phyloP scores from a whole-genome alignment of 306 rosid species.

The Lotus japonicus region DNA sequence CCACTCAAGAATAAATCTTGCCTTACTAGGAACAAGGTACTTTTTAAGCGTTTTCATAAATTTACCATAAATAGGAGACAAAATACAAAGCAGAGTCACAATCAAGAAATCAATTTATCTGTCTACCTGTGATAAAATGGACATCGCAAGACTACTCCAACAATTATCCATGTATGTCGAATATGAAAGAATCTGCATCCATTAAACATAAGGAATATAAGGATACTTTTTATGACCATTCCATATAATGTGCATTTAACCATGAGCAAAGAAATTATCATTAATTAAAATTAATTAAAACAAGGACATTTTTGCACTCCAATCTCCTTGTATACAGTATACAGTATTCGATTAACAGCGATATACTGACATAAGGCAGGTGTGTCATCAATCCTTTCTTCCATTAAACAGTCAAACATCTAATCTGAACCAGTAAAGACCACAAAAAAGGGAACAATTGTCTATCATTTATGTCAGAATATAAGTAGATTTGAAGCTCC shows the following conservation, averaged over 20 bases:
- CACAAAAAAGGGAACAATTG: not conserved
- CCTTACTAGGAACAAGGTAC: not conserved
- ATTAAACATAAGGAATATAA: constrained; percentile 20
- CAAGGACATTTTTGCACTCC: constrained; percentile 5
- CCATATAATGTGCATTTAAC: constrained; percentile 11
- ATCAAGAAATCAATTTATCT: constrained; percentile 8
- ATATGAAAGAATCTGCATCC: constrained; percentile 77
- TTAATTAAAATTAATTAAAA: constrained; percentile 11
- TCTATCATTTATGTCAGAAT: not conserved
- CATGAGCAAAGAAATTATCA: not conserved
- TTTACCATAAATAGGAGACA: not conserved
- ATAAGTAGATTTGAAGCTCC: not conserved
- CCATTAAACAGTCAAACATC: not conserved
- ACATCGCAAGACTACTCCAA: constrained; percentile 72
- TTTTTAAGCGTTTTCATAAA: not conserved
- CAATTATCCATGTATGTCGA: constrained; percentile 67
- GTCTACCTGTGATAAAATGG: constrained; percentile 75
- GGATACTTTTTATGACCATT: not conserved
- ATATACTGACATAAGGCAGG: constrained; percentile 1
- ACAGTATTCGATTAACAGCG: not conserved
- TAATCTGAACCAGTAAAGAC: constrained; percentile 6
- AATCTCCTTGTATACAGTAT: not conserved
- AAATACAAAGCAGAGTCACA: constrained; percentile 13
- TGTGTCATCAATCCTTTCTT: not conserved
- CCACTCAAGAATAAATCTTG: constrained; percentile 10